Evolutionary conservation across 2,329 filamentous ascomycete genomes (phyloP).

Genomic region (Colletotrichum truncatum): DNA sequence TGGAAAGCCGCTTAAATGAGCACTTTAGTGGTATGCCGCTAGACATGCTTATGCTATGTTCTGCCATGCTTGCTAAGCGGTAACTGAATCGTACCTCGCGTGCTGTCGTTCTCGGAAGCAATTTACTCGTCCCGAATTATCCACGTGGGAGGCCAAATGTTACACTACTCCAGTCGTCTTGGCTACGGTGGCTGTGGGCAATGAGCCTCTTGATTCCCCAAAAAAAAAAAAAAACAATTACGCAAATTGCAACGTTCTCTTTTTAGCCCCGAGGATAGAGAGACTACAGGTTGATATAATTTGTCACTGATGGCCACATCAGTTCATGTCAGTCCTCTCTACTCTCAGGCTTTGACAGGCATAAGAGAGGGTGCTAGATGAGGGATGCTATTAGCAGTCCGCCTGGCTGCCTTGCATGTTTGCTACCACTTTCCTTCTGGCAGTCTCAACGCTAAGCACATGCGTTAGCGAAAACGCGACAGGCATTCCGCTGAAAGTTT

Average conservation of each 20-base stretch:
- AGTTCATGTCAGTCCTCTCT: too few relatives aligned
- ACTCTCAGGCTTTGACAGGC: too few relatives aligned
- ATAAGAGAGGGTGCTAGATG: too few relatives aligned
- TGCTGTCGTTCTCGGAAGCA: not conserved
- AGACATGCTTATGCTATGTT: not conserved
- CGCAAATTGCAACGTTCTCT: too few relatives aligned
- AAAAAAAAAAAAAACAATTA: too few relatives aligned
- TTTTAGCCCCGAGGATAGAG: not conserved
- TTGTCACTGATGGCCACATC: too few relatives aligned
- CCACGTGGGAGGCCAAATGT: constrained; percentile 10
- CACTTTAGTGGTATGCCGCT: not conserved
- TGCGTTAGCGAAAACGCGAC: not conserved
- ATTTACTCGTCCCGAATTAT: not conserved
- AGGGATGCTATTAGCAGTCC: too few relatives aligned
- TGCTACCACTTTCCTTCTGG: too few relatives aligned
- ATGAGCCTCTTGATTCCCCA: not conserved
- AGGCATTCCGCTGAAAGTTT: constrained; percentile 9
- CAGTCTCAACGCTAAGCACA: constrained; percentile 3
- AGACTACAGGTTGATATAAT: too few relatives aligned
- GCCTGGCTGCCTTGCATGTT: not conserved
- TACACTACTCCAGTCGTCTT: not conserved
- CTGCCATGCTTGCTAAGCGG: constrained; percentile 6
- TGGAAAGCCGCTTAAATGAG: not conserved
- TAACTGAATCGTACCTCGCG: constrained; percentile 6
- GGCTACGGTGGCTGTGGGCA: not conserved